Conservation (phyloP, 1,284 basidiomycete species). For the Cryptococcus wingfieldii region DNA sequence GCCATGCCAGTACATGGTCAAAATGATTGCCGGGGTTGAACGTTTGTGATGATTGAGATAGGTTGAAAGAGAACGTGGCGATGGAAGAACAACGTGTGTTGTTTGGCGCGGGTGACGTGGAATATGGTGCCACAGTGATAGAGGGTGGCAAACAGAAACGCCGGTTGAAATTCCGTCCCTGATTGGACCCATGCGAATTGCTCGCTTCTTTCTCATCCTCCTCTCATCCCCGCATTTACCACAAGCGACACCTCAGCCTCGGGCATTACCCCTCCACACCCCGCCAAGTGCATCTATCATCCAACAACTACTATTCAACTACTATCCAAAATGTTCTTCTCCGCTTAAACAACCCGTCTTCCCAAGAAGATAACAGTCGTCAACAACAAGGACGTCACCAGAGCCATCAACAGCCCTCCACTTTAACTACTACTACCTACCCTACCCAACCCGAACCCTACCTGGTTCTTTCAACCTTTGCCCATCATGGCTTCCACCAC, state of each 20-base stretch:
- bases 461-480: slow-evolving; percentile 21
- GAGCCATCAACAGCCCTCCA: slow-evolving; percentile 1
- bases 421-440: slow-evolving; percentile 6
- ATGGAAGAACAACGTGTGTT: background rate
- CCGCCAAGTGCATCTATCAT: slow-evolving; percentile 9
- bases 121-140: background rate
- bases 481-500: slow-evolving; percentile 26
- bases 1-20: too few species aligned
- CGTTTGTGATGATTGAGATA: background rate
- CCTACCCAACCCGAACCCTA: slow-evolving; percentile 8
- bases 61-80: background rate
- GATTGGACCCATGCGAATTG: background rate
- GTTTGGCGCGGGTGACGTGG: background rate
- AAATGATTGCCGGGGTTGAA: too few species aligned
- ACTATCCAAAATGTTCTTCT: slow-evolving; percentile 27
- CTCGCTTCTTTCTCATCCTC: slow-evolving; percentile 6
- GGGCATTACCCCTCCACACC: slow-evolving; percentile 1
- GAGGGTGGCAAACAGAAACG: background rate
- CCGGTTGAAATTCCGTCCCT: slow-evolving; percentile 6
- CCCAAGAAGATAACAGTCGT: slow-evolving; percentile 13
- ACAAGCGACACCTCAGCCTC: slow-evolving; percentile 6
- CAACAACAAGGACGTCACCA: slow-evolving; percentile 11
- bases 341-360: slow-evolving; percentile 21
- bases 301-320: slow-evolving; percentile 15
- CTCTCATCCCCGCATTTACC: background rate